Evolutionary conservation across 169 alveolate genomes (phyloP).

Genomic region (Cystoisospora suis): DNA sequence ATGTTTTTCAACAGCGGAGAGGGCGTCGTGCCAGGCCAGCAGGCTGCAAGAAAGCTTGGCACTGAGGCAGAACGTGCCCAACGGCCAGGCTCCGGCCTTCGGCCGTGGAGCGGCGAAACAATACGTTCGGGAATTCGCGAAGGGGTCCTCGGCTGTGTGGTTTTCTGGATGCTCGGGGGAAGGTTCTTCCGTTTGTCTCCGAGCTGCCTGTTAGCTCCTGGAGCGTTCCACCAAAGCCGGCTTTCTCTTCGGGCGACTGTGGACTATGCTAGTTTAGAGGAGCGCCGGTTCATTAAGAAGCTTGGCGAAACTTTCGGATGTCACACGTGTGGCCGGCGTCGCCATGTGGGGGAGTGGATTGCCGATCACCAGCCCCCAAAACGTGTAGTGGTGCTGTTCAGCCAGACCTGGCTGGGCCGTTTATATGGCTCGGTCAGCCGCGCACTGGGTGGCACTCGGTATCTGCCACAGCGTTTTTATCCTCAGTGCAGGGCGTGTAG

Average conservation of each 20-base stretch:
- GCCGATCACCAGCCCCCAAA: constrained; percentile 84
- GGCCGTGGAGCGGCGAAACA: background rate
- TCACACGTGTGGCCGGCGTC: constrained; percentile 77
- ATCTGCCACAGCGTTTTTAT: constrained; percentile 74
- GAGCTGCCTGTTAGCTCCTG: constrained; percentile 27
- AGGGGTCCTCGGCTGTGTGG: background rate
- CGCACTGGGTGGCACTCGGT: constrained; percentile 62
- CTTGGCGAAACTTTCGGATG: constrained; percentile 75
- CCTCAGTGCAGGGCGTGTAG: constrained; percentile 78
- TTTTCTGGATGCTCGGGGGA: constrained; percentile 27
- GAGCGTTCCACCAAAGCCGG: constrained; percentile 30
- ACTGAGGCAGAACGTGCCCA: background rate
- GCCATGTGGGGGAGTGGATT: constrained; percentile 66
- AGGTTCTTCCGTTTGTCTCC: constrained; percentile 25
- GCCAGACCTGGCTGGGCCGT: constrained; percentile 49
- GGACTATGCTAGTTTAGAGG: constrained; percentile 16
- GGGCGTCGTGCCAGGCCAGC: background rate
- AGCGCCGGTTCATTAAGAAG: constrained; percentile 47
- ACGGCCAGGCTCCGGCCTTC: background rate
- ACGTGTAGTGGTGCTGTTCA: constrained; percentile 67
- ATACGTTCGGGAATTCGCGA: too few species aligned
- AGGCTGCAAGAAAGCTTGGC: background rate
- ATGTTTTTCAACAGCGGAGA: background rate
- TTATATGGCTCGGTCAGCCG: constrained; percentile 60
- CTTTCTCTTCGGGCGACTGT: constrained; percentile 32